A percentile compares a stretch with the other conserved stretches of the same genome.
Conservation (phyloP, 805 yeast species). For the Jamesozyma piceae region DNA sequence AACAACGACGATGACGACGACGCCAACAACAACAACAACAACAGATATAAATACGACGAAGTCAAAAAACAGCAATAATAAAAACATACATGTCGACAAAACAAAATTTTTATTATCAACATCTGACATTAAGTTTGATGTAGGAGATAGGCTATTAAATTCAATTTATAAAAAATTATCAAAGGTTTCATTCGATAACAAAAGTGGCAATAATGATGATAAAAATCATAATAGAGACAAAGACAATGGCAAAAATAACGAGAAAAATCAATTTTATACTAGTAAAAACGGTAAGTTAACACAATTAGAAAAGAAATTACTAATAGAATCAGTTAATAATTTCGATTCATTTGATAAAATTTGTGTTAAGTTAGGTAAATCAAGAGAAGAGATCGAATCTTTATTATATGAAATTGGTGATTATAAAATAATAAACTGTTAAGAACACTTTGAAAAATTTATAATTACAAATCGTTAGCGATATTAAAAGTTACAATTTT, state of each 20-base stretch:
- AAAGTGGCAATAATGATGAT: conserved; percentile 1
- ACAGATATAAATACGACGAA: not conserved
- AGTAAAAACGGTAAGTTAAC: not conserved
- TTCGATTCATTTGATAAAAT: conserved; percentile 54
- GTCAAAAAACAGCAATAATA: conserved; percentile 9
- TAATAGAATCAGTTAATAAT: conserved; percentile 41
- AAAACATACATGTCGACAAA: conserved; percentile 5
- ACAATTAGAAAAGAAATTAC: conserved; percentile 16
- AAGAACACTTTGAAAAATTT: not conserved
- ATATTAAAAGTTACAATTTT: not conserved
- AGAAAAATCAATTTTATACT: conserved; percentile 2
- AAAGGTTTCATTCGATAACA: conserved; percentile 21
- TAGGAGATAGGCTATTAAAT: conserved; percentile 24
- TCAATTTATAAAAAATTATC: conserved; percentile 26
- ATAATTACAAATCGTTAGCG: not conserved
- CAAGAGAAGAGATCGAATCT: conserved; percentile 46
- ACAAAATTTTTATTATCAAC: conserved; percentile 18
- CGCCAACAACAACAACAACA: not conserved
- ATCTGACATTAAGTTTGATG: conserved; percentile 27
- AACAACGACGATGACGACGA: conserved; percentile 10
- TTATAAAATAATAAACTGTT: conserved; percentile 39
- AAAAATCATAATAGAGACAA: conserved; percentile 6
- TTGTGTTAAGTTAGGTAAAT: conserved; percentile 56
- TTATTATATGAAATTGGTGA: conserved; percentile 41
- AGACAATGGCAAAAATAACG: conserved; percentile 1